These are phyloP conservation scores for Sinapis alba DNA, from an alignment of 441 rosid genomes.

Conservation along the genomic window DNA sequence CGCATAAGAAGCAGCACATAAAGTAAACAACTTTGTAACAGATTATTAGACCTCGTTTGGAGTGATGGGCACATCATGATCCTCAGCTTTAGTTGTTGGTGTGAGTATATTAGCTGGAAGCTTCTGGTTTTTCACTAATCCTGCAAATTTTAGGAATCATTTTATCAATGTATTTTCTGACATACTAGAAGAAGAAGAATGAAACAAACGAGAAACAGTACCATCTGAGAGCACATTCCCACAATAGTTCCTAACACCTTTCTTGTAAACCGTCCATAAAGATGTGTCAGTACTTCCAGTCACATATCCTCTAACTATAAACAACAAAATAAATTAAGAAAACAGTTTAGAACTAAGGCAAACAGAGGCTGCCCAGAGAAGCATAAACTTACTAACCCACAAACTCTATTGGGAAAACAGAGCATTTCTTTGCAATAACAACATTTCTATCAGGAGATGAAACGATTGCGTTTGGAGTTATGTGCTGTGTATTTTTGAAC, in stretches of 20 bases:
- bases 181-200: constrained; percentile 10
- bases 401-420: constrained; percentile 92
- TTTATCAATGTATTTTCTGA: background rate
- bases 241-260: constrained; percentile 77
- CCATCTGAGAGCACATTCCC: constrained; percentile 87
- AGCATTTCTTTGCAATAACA: constrained; percentile 87
- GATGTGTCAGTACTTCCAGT: constrained; percentile 97
- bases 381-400: constrained; percentile 69
- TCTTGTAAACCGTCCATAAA: constrained; percentile 88
- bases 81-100: constrained; percentile 79
- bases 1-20: constrained; percentile 19
- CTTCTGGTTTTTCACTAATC: constrained; percentile 70
- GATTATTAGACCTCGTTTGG: constrained; percentile 56
- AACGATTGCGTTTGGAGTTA: constrained; percentile 76
- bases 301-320: constrained; percentile 85
- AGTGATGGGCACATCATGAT: constrained; percentile 74
- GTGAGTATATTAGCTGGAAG: constrained; percentile 66
- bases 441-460: constrained; percentile 86
- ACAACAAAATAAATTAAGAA: constrained; percentile 6
- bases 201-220: constrained; percentile 32
- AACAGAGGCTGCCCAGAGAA: constrained; percentile 6
- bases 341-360: constrained; percentile 8
- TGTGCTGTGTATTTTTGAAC: constrained; percentile 75
- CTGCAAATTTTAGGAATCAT: constrained; percentile 36
- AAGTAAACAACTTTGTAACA: background rate